phyloP scores from a whole-genome alignment of 768 basidiomycete genomes.

The Mycena galopus region DNA sequence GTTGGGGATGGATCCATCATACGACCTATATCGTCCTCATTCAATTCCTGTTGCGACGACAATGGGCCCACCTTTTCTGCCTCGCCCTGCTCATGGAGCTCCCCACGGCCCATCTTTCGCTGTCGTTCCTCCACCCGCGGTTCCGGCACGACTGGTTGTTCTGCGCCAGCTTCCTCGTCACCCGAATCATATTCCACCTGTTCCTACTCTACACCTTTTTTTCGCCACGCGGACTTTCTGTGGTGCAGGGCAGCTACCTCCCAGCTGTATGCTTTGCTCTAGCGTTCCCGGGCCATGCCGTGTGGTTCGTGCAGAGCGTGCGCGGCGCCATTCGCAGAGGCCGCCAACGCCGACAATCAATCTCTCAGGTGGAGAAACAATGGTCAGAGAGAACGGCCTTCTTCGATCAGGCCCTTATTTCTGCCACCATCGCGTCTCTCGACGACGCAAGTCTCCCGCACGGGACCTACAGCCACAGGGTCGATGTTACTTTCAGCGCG shows the following conservation, averaged over 20 bases:
- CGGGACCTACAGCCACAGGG: not conserved
- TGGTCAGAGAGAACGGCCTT: not conserved
- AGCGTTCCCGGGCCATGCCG: conserved; percentile 16
- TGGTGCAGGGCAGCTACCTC: conserved; percentile 1
- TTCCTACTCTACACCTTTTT: not conserved
- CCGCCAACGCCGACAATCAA: not conserved
- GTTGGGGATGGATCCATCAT: conserved; percentile 71
- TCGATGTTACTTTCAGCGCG: not conserved
- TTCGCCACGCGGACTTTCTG: not conserved
- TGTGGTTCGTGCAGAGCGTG: conserved; percentile 24
- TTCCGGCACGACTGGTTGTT: conserved; percentile 17
- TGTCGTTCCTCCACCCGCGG: conserved; percentile 24
- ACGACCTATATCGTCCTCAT: conserved; percentile 56
- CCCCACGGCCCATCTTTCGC: conserved; percentile 15
- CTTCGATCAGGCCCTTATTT: conserved; percentile 1
- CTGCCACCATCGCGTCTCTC: not conserved
- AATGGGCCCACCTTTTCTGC: conserved; percentile 58
- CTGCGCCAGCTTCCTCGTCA: conserved; percentile 18
- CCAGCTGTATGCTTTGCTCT: conserved; percentile 4
- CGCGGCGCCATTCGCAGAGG: conserved; percentile 22
- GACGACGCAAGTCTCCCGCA: not conserved
- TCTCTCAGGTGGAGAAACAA: not conserved
- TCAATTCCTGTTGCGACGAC: conserved; percentile 50
- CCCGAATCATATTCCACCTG: conserved; percentile 19
- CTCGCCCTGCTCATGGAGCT: conserved; percentile 62